Evolutionary conservation across 768 basidiomycete genomes (phyloP), one percentile per base, ranked within the genome.

Genomic region (Xerocomus potaroensis): DNA sequence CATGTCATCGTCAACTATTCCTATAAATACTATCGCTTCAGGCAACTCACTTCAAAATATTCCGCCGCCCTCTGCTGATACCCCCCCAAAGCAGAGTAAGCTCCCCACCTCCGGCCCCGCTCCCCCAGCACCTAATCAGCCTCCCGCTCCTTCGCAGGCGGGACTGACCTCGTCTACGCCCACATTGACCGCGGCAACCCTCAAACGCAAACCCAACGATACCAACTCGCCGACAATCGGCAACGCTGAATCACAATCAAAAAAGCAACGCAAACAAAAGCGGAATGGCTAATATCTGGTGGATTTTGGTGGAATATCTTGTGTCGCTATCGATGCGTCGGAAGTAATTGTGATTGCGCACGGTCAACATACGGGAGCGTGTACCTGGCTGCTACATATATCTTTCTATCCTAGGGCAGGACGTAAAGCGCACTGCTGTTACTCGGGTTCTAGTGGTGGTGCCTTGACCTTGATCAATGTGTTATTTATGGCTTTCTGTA

Each of bases 71-170:
- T 77, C 80, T 43, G 74, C 74, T 43, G 70, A 72, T 47, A 80
- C 79, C 21, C 79, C 78, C 11, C 75, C 73, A 64, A 86, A 87
- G 66, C 79, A 79, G 66, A 75, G 77, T 59, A 83, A 84, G 60
- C 74, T 75, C 40, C 75, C 78, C 50, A 75, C 74, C 34, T 62
- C 69, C 42, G 68, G 68, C 46, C 61, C 66, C 37, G 64, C 68
- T 47, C 64, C 77, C 49, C 62, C 69, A 51, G 59, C 71, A 49
- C 61, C 65, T 56, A 66, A 66, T 66, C 64, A 66, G 62, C 63
- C 66, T 56, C 64, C 65, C 60, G 67, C 65, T 60, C 66, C 65
- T 54, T 68, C 65, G 60, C 67, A 71, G 58, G 60, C 63, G 42
- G 69, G 71, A 49, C 72, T 72, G 45, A 70, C 60, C 27, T 56